phyloP scores from a whole-genome alignment of 139 green algal genomes.

The Spirogloea muscicola region DNA sequence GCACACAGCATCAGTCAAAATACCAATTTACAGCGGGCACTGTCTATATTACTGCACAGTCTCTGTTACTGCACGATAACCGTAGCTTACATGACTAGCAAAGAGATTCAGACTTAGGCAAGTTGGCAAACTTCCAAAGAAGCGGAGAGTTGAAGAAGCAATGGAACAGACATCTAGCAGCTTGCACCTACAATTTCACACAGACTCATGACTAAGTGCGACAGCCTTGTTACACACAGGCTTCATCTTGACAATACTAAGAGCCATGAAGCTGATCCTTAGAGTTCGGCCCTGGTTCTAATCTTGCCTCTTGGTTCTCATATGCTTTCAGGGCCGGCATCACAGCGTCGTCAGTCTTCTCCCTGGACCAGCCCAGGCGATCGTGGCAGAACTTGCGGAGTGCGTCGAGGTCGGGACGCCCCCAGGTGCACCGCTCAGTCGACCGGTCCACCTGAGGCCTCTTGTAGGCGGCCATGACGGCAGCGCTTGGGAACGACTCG shows the following conservation, averaged over 20 bases:
- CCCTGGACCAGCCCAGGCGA: conserved; percentile 19
- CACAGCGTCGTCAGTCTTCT: conserved; percentile 44
- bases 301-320: conserved; percentile 29
- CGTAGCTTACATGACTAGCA: background rate
- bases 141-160: no score
- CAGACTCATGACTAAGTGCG: no score
- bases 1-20: background rate
- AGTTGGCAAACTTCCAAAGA: no score
- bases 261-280: no score
- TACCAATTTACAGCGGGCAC: background rate
- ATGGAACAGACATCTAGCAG: no score
- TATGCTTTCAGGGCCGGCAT: conserved; percentile 39
- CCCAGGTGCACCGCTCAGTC: conserved; percentile 14
- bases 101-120: background rate
- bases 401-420: conserved; percentile 18
- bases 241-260: no score
- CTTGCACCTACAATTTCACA: no score
- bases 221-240: no score
- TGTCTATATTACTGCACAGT: no score
- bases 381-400: conserved; percentile 4
- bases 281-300: no score
- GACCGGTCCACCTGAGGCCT: conserved; percentile 38
- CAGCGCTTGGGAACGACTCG: conserved; percentile 30
- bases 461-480: conserved; percentile 37
- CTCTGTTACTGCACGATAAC: background rate